Evolutionary conservation across 2,329 filamentous ascomycete species (phyloP).

Genomic region (Microcyclospora tardicrescens): DNA sequence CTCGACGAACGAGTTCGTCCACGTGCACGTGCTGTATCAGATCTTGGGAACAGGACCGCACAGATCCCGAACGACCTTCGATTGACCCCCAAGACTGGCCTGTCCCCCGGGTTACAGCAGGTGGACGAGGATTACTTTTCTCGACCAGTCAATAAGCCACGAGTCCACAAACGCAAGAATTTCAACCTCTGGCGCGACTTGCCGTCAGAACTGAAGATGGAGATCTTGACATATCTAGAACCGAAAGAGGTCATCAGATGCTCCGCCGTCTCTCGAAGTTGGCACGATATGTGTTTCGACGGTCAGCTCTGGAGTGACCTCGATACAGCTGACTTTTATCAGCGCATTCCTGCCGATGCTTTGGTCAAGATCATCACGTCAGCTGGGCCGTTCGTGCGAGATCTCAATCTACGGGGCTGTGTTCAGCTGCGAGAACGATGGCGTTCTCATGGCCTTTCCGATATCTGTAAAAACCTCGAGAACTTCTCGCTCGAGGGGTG

Average conservation of each 20-base stretch:
- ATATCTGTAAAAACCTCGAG: constrained; percentile 73
- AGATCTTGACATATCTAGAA: constrained; percentile 61
- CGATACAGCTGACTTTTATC: constrained; percentile 68
- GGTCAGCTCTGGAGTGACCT: constrained; percentile 84
- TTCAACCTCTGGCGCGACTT: constrained; percentile 68
- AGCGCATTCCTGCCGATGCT: constrained; percentile 69
- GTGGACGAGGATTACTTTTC: constrained; percentile 36
- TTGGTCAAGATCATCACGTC: constrained; percentile 72
- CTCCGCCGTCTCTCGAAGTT: constrained; percentile 64
- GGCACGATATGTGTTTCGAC: constrained; percentile 78
- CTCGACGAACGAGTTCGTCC: constrained; percentile 36
- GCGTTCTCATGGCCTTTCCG: constrained; percentile 62
- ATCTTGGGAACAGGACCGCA: constrained; percentile 17
- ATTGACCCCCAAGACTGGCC: constrained; percentile 20
- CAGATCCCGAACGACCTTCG: too few species aligned
- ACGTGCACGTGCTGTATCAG: constrained; percentile 43
- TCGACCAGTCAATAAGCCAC: constrained; percentile 16
- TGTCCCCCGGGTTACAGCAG: constrained; percentile 23
- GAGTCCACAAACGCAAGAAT: constrained; percentile 19
- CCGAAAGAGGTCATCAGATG: constrained; percentile 70
- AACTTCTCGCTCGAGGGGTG: constrained; percentile 84
- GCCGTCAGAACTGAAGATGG: constrained; percentile 69
- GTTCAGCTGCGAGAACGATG: constrained; percentile 77
- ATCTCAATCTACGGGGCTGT: constrained; percentile 83
- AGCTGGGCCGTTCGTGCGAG: constrained; percentile 79